Conservation (phyloP, 1,139 yeast genomes). For the Kodamaea alishanica region DNA sequence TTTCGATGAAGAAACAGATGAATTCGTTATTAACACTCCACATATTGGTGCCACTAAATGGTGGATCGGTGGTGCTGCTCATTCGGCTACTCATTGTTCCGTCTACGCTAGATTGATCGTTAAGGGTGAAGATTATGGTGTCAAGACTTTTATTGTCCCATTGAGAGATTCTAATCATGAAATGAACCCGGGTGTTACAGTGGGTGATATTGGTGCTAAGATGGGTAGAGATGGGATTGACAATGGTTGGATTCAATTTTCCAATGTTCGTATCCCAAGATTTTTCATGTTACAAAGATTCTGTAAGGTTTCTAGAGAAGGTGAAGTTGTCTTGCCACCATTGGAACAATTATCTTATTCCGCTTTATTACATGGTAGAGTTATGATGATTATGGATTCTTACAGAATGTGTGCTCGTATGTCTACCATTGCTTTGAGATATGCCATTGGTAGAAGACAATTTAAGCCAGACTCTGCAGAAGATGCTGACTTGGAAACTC, state of each 20-base stretch:
- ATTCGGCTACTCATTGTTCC: slow-evolving; percentile 44
- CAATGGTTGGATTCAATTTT: slow-evolving; percentile 50
- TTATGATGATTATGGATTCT: slow-evolving; percentile 43
- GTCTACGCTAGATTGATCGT: slow-evolving; percentile 45
- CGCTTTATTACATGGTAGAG: slow-evolving; percentile 46
- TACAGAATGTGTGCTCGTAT: slow-evolving; percentile 42
- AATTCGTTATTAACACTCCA: slow-evolving; percentile 45
- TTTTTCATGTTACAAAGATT: slow-evolving; percentile 48
- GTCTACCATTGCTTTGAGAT: slow-evolving; percentile 42
- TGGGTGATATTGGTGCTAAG: slow-evolving; percentile 49
- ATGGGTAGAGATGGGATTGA: slow-evolving; percentile 52
- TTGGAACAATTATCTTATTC: slow-evolving; percentile 47
- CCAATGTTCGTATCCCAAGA: slow-evolving; percentile 44
- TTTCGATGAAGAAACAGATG: slow-evolving; percentile 38
- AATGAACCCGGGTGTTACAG: slow-evolving; percentile 41
- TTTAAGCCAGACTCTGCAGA: slow-evolving; percentile 31
- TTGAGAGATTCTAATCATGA: slow-evolving; percentile 45
- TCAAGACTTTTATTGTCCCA: slow-evolving; percentile 48
- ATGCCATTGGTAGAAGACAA: slow-evolving; percentile 46
- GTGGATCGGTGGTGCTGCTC: slow-evolving; percentile 55
- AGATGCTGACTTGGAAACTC: slow-evolving; percentile 22
- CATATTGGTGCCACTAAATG: slow-evolving; percentile 50
- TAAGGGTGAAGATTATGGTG: slow-evolving; percentile 45
- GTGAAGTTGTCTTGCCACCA: slow-evolving; percentile 43
- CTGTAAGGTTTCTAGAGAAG: slow-evolving; percentile 40